Evolutionary conservation across 2,329 filamentous ascomycete species (phyloP).

Genomic region (Myriangium duriaei): DNA sequence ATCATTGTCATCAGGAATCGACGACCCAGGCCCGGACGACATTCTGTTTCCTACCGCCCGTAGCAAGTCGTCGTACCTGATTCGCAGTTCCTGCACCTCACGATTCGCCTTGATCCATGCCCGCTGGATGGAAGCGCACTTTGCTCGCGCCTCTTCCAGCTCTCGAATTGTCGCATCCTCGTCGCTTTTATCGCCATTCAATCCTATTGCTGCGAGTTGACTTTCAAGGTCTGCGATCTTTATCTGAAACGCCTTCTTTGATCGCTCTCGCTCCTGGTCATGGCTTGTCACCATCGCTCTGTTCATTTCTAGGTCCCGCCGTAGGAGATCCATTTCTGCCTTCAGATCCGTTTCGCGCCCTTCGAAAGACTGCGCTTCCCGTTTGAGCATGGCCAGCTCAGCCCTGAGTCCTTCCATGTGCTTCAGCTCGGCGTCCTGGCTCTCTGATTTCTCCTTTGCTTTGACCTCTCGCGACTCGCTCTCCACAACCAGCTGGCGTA

Average conservation of each 20-base stretch:
- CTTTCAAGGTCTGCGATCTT: conserved; percentile 36
- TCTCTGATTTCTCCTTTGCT: conserved; percentile 50
- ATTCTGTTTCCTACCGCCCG: not conserved
- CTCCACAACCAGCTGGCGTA: conserved; percentile 50
- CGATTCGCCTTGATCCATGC: conserved; percentile 30
- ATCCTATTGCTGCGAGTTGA: conserved; percentile 8
- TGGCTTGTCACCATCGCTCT: conserved; percentile 39
- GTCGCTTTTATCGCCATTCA: not conserved
- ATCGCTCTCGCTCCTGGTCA: conserved; percentile 38
- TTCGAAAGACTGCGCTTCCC: conserved; percentile 50
- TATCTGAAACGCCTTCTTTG: conserved; percentile 35
- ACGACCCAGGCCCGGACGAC: not conserved
- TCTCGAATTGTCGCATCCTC: conserved; percentile 34
- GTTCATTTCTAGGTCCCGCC: conserved; percentile 46
- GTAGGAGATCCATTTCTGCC: conserved; percentile 44
- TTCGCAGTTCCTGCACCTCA: conserved; percentile 5
- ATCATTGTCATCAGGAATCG: not conserved
- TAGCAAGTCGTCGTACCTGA: conserved; percentile 8
- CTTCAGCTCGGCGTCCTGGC: conserved; percentile 47
- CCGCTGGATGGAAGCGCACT: conserved; percentile 38
- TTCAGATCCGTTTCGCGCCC: conserved; percentile 53
- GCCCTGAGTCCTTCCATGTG: conserved; percentile 48
- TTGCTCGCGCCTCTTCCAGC: conserved; percentile 34
- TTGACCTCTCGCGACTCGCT: conserved; percentile 56
- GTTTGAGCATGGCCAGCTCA: conserved; percentile 49